These are phyloP conservation scores for Quillaja saponaria DNA, from an alignment of 306 rosid species.

Conservation along the genomic window DNA sequence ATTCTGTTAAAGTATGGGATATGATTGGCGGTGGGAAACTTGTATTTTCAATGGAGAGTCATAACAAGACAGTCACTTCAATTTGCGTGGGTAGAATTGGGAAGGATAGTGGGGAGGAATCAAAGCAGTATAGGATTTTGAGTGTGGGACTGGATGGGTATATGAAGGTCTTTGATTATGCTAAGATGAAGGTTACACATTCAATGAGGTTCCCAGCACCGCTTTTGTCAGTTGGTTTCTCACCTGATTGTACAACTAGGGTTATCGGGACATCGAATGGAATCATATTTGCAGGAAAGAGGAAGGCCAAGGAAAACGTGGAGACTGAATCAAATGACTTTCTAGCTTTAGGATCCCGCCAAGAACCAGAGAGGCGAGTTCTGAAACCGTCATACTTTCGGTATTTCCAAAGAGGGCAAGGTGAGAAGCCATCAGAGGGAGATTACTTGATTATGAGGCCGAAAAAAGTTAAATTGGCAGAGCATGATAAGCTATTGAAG, in stretches of 20 bases:
- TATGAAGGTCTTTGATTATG: slow-evolving; percentile 87
- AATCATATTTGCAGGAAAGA: slow-evolving; percentile 66
- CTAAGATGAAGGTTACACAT: slow-evolving; percentile 66
- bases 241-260: slow-evolving; percentile 59
- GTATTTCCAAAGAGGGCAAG: slow-evolving; percentile 87
- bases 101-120: slow-evolving; percentile 49
- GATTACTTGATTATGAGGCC: slow-evolving; percentile 65
- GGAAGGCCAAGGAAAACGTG: slow-evolving; percentile 45
- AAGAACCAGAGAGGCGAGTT: slow-evolving; percentile 38
- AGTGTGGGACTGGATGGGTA: slow-evolving; percentile 94
- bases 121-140: slow-evolving; percentile 61
- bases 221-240: slow-evolving; percentile 63
- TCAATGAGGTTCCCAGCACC: slow-evolving; percentile 94
- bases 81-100: slow-evolving; percentile 60
- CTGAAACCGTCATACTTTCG: slow-evolving; percentile 56
- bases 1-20: slow-evolving; percentile 89
- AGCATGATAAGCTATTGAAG: slow-evolving; percentile 76
- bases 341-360: slow-evolving; percentile 42
- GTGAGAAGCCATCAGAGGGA: slow-evolving; percentile 65
- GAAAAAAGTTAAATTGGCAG: slow-evolving; percentile 55
- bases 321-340: slow-evolving; percentile 33
- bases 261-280: slow-evolving; percentile 88
- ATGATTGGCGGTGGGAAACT: slow-evolving; percentile 82
- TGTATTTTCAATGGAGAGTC: slow-evolving; percentile 78
- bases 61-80: slow-evolving; percentile 85